A percentile compares a stretch with the other conserved stretches of the same genome.
Conservation (phyloP, 1,139 yeast genomes). For the Kodamaea fungicola region DNA sequence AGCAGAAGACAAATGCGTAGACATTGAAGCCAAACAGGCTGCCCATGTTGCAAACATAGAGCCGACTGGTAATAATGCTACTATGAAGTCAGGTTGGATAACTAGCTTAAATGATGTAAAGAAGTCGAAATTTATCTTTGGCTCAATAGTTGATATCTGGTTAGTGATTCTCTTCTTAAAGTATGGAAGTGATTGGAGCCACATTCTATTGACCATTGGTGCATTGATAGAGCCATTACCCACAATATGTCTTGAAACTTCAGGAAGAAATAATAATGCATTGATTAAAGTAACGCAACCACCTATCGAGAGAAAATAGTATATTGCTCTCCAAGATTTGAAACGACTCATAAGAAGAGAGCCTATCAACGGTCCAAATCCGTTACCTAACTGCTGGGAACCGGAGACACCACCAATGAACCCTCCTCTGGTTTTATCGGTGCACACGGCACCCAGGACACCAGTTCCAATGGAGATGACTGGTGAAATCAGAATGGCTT, state of each 20-base stretch:
- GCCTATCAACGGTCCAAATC: slow-evolving; percentile 38
- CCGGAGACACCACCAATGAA: slow-evolving; percentile 38
- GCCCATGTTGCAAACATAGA: slow-evolving; percentile 38
- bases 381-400: slow-evolving; percentile 35
- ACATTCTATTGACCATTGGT: slow-evolving; percentile 18
- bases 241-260: slow-evolving; percentile 32
- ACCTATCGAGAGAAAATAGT: slow-evolving; percentile 35
- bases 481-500: slow-evolving; percentile 41
- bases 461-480: slow-evolving; percentile 38
- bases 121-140: slow-evolving; percentile 18
- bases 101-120: slow-evolving; percentile 30
- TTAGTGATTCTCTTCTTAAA: slow-evolving; percentile 23
- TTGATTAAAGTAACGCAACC: slow-evolving; percentile 28
- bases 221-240: slow-evolving; percentile 40
- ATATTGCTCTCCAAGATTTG: slow-evolving; percentile 36
- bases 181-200: slow-evolving; percentile 22
- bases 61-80: slow-evolving; percentile 30
- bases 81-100: slow-evolving; percentile 19
- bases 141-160: slow-evolving; percentile 24
- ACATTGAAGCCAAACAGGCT: slow-evolving; percentile 30
- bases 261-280: slow-evolving; percentile 27
- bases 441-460: slow-evolving; percentile 38
- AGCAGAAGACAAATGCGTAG: slow-evolving; percentile 25
- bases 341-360: slow-evolving; percentile 30
- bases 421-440: slow-evolving; percentile 33